A percentile compares a stretch with the other conserved stretches of the same genome.
Evolutionary conservation across 2,329 filamentous ascomycete genomes (phyloP).

Genomic region (Rhinocladiella mackenziei): DNA sequence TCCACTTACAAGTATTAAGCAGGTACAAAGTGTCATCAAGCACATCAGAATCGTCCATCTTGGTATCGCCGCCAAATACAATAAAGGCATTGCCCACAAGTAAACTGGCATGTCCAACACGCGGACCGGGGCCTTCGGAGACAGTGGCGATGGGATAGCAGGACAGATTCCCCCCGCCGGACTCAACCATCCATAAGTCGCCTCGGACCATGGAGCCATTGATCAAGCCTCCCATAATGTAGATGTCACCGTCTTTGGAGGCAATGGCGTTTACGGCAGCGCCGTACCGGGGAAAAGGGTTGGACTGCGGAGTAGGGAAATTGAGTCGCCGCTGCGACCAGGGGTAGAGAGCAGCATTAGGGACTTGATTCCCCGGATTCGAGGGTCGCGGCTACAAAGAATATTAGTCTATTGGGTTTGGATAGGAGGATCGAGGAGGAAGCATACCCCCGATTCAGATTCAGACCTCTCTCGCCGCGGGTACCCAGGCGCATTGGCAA

Average conservation of each 20-base stretch:
- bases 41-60: slow-evolving; percentile 86
- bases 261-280: slow-evolving; percentile 88
- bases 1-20: slow-evolving; percentile 84
- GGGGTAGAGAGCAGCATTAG: slow-evolving; percentile 81
- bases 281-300: slow-evolving; percentile 93
- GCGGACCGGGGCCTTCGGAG: slow-evolving; percentile 86
- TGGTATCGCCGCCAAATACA: slow-evolving; percentile 96
- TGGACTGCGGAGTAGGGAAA: slow-evolving; percentile 75
- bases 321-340: slow-evolving; percentile 90
- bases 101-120: slow-evolving; percentile 90
- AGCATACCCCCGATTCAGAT: slow-evolving; percentile 53
- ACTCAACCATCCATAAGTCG: slow-evolving; percentile 96
- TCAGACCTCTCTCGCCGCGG: slow-evolving; percentile 53
- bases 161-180: slow-evolving; percentile 71
- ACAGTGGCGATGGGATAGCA: slow-evolving; percentile 91
- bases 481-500: slow-evolving; percentile 22
- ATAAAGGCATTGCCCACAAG: slow-evolving; percentile 98
- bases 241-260: slow-evolving; percentile 95
- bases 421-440: not conserved
- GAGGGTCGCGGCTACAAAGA: too few relatives aligned
- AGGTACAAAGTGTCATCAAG: slow-evolving; percentile 95
- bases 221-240: slow-evolving; percentile 94
- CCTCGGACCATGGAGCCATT: slow-evolving; percentile 94
- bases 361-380: slow-evolving; percentile 45
- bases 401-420: too few relatives aligned